Evolutionary conservation across 495 filamentous ascomycete species (phyloP).

Genomic region (Echria macrotheca): DNA sequence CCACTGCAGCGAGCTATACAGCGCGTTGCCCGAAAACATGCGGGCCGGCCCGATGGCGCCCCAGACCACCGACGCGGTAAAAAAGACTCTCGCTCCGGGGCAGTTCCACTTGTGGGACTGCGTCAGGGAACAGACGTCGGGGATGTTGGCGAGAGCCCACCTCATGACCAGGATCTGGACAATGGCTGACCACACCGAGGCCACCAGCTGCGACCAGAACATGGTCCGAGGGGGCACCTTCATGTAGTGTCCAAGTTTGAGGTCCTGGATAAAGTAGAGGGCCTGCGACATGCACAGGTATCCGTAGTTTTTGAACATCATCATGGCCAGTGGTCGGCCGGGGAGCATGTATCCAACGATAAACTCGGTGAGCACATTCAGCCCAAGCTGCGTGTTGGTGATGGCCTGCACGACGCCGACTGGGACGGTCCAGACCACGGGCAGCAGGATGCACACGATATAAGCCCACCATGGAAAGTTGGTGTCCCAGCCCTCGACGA

Average conservation of each 20-base stretch:
- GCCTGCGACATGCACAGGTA: conserved; percentile 60
- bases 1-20: conserved; percentile 60
- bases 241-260: conserved; percentile 65
- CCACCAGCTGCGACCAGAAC: conserved; percentile 61
- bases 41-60: conserved; percentile 47
- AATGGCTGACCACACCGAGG: conserved; percentile 57
- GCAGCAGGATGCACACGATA: conserved; percentile 52
- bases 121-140: conserved; percentile 52
- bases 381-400: conserved; percentile 61
- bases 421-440: conserved; percentile 49
- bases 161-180: conserved; percentile 64
- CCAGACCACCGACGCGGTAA: conserved; percentile 52
- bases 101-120: conserved; percentile 58
- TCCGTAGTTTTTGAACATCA: conserved; percentile 64
- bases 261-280: conserved; percentile 42
- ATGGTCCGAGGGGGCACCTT: conserved; percentile 61
- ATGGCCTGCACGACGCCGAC: conserved; percentile 58
- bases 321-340: conserved; percentile 60
- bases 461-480: conserved; percentile 62
- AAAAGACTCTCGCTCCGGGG: conserved; percentile 60
- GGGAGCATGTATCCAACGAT: conserved; percentile 65
- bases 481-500: conserved; percentile 59
- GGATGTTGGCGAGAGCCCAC: conserved; percentile 58
- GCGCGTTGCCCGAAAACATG: conserved; percentile 56
- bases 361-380: conserved; percentile 66